These are phyloP conservation scores for Epichloe baconii DNA, from an alignment of 2,329 filamentous ascomycete species.

Conservation along the genomic window DNA sequence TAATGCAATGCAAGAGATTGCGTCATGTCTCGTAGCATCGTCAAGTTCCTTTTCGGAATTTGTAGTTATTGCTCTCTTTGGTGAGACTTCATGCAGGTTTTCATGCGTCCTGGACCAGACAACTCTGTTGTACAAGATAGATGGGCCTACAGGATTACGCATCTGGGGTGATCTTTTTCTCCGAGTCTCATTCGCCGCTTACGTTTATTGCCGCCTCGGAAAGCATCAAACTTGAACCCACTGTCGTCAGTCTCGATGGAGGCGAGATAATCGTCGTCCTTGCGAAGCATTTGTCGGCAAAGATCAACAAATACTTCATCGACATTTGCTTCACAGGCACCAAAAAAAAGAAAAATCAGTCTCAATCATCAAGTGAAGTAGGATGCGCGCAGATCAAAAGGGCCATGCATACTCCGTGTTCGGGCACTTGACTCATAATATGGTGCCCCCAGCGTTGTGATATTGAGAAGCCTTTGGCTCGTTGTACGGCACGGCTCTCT, in stretches of 20 bases:
- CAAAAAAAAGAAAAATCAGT: neutral
- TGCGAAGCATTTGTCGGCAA: slow-evolving; percentile 69
- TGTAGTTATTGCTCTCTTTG: too few species aligned
- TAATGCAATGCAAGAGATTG: too few species aligned
- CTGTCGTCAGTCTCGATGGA: slow-evolving; percentile 22
- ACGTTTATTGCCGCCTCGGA: slow-evolving; percentile 15
- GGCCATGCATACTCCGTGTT: slow-evolving; percentile 40
- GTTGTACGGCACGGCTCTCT: slow-evolving; percentile 67
- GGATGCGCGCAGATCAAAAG: neutral
- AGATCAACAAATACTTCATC: slow-evolving; percentile 82
- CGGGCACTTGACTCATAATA: slow-evolving; percentile 87
- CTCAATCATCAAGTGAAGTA: neutral
- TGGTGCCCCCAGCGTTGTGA: slow-evolving; percentile 79
- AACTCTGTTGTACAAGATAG: neutral
- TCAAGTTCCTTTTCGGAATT: too few species aligned
- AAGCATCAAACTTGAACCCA: slow-evolving; percentile 27
- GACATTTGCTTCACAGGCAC: slow-evolving; percentile 51
- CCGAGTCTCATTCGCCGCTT: slow-evolving; percentile 17
- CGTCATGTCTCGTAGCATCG: too few species aligned
- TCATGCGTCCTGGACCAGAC: too few species aligned
- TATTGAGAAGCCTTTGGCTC: slow-evolving; percentile 68
- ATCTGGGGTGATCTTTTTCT: slow-evolving; percentile 24
- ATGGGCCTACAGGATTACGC: slow-evolving; percentile 24
- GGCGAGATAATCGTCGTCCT: slow-evolving; percentile 41
- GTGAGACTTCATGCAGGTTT: too few species aligned